Base-by-base conservation (phyloP, 73 alveolate genomes). In the Paramecium tetraurelia region DNA sequence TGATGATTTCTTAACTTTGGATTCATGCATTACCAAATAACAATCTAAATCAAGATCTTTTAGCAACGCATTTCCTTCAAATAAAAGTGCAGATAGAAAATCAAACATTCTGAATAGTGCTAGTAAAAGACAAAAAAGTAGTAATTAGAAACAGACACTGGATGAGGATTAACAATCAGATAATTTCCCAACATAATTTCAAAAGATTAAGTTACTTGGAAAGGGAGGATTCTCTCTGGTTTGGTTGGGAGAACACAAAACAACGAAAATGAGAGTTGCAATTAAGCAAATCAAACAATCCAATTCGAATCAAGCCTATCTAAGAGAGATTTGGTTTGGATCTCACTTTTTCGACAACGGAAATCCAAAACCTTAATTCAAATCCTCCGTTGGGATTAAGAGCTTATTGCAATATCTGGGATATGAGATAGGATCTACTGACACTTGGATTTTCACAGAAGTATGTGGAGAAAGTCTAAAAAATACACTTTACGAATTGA, bases 271-370 rank as follows among this genome's bases (percentile, higher is more conserved):
- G 31, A 89, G 76, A 20, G 75, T 70, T 89, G 94, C 94, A 12
- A 72, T 89, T 27, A 89, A 89, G 48, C 33, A 89, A 29, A 89
- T 89, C 12, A 29, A 40, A 27, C 31, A 84, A 9, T 71, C 68
- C 87, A 71, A 89, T 53, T 59, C 94, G 46, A 89, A 89, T 46
- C 75, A 89, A 58, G 48, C 94, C 14, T 90, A 89, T 53, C 75
- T 89, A 58, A 89, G 76, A 43, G 94, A 89, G 36, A 89, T 89
- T 7, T 89, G 94, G 94, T 89, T 89, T 89, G 94, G 94, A 16
- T 22, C 35, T 1, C 87, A 70, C 85, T 89, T 89, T 27, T 89
- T 89, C 41, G 58, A 89, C 46, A 48, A 89, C 76, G 94, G 94
- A 29, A 36, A 44, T 7, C 85, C 94, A 1, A 89, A 89, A 89